Evolutionary conservation across 371 early-diverging fungal species (phyloP), one percentile per base, ranked within the genome.

Genomic region (Rhizomucor pusillus): DNA sequence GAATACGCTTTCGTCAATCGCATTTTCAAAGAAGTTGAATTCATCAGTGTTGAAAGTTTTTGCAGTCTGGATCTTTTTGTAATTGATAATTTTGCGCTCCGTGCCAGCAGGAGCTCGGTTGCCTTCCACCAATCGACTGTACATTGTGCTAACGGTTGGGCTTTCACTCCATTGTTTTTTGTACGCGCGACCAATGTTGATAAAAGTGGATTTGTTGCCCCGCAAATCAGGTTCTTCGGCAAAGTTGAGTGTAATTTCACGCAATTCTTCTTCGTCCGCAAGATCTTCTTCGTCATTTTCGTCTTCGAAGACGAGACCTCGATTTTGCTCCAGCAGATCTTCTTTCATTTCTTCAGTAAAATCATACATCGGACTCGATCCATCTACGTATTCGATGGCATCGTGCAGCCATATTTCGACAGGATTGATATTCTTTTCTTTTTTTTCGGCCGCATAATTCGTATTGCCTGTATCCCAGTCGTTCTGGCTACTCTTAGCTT

Each of bases 251-350:
- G 61, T 61, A 1, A 74, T 62, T 6, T 80, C 82, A 20, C 71
- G 47, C 0, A 81, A 25, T 23, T 80, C 77, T 14, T 85, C 85
- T 46, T 82, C 81, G 48, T 83, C 85, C 34, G 80, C 69, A 33
- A 75, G 55, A 3, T 75, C 73, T 0, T 67, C 57, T 19, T 79
- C 72, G 20, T 81, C 79, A 9, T 59, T 62, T 23, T 62, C 65
- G 2, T 75, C 63, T 7, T 67, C 67, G 50, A 70, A 70, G 0
- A 66, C 39, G 0, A 59, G 18, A 0, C 75, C 78, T 46, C 72
- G 64, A 22, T 66, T 53, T 50, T 65, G 59, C 12, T 75, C 71
- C 18, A 75, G 45, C 3, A 71, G 20, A 12, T 54, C 56, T 43
- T 70, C 66, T 35, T 62, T 69, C 29, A 59, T 12, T 5, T 66